Conservation (phyloP, 1,139 yeast genomes). For the Kodamaea sp. region DNA sequence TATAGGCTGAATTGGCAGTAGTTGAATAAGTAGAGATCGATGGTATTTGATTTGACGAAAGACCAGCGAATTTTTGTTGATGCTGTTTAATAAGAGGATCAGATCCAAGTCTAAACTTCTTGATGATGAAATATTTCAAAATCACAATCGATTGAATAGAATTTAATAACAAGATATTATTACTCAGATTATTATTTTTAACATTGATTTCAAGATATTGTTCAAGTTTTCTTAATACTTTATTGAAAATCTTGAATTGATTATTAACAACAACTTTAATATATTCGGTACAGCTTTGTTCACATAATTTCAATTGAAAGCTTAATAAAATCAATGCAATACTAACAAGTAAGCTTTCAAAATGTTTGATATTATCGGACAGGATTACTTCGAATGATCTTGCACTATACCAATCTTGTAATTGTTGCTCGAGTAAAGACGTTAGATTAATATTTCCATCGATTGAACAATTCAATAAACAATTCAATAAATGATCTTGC, state of each 20-base stretch:
- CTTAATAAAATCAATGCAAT: conserved; percentile 27
- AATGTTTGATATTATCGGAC: conserved; percentile 18
- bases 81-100: conserved; percentile 3
- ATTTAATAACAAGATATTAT: conserved; percentile 19
- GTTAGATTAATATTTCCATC: conserved; percentile 14
- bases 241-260: conserved; percentile 33
- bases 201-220: conserved; percentile 9
- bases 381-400: conserved; percentile 14
- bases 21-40: neutral
- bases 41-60: neutral
- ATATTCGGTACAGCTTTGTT: conserved; percentile 13
- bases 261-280: conserved; percentile 22
- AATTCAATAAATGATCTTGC: conserved; percentile 26
- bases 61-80: too few species aligned
- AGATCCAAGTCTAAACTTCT: conserved; percentile 13
- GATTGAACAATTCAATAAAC: conserved; percentile 31
- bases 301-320: conserved; percentile 16
- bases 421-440: conserved; percentile 22
- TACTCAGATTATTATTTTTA: conserved; percentile 14
- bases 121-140: conserved; percentile 28
- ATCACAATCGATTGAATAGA: conserved; percentile 31
- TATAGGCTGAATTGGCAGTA: neutral
- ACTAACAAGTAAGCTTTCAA: conserved; percentile 27
- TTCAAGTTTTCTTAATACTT: conserved; percentile 21
- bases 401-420: conserved; percentile 23